A percentile compares a stretch with the other conserved stretches of the same genome.
Evolutionary conservation across 2,329 filamentous ascomycete species (phyloP).

Genomic region (Cercospora janseana): DNA sequence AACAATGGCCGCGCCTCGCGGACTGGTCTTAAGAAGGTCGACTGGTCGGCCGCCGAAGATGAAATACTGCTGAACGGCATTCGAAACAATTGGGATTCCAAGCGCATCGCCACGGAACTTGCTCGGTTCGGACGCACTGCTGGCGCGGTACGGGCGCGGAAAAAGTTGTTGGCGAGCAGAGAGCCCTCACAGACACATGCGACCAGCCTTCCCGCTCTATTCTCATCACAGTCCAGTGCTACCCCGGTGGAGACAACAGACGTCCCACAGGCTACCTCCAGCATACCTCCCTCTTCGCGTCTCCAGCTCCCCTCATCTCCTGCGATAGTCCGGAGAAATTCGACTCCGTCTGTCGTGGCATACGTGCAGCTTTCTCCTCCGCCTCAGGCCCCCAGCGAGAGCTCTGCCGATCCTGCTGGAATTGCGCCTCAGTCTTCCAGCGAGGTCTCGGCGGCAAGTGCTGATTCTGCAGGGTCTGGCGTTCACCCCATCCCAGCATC

Average conservation of each 20-base stretch:
- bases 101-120: slow-evolving; percentile 5
- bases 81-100: neutral
- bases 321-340: neutral
- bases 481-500: too few relatives aligned
- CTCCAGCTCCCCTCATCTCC: neutral
- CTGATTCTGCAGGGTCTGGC: too few relatives aligned
- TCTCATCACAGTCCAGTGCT: neutral
- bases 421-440: neutral
- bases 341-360: neutral
- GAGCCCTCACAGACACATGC: too few relatives aligned
- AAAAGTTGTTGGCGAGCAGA: neutral
- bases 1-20: neutral
- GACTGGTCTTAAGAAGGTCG: neutral
- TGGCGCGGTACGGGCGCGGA: slow-evolving; percentile 5
- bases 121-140: neutral
- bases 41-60: slow-evolving; percentile 14
- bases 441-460: slow-evolving; percentile 1
- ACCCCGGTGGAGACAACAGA: neutral
- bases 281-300: neutral
- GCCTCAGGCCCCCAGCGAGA: neutral
- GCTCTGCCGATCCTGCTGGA: neutral
- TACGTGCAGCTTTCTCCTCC: neutral
- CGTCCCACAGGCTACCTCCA: neutral
- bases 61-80: slow-evolving; percentile 13
- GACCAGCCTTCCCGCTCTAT: too few relatives aligned